Conservation (phyloP, 2,329 filamentous ascomycete species). For the Ceratocystis alfenasii region DNA sequence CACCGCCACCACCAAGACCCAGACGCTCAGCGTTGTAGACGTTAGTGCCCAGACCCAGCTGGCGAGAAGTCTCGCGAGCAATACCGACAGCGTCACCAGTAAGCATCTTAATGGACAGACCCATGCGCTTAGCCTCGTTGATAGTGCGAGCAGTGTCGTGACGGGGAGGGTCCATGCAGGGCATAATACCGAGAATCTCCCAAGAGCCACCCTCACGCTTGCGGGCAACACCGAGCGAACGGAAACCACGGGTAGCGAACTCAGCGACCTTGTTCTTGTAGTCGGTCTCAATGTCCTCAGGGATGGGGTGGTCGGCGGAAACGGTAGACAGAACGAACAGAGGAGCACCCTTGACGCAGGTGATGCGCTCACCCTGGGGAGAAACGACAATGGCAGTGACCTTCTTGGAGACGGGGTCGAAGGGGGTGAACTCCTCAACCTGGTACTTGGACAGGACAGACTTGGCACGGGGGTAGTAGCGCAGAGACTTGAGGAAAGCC, state of each 20-base stretch:
- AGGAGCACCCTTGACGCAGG: conserved; percentile 84
- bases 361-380: conserved; percentile 69
- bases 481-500: conserved; percentile 79
- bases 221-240: conserved; percentile 83
- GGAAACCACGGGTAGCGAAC: conserved; percentile 86
- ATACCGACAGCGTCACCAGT: conserved; percentile 91
- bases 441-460: conserved; percentile 69
- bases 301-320: conserved; percentile 70
- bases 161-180: conserved; percentile 81
- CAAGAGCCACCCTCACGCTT: conserved; percentile 71
- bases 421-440: conserved; percentile 73
- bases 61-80: conserved; percentile 79
- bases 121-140: conserved; percentile 76
- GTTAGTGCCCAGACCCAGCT: conserved; percentile 84
- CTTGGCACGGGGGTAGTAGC: conserved; percentile 74
- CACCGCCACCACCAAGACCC: conserved; percentile 76
- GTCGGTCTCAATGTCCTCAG: conserved; percentile 62
- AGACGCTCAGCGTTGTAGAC: conserved; percentile 89
- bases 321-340: conserved; percentile 79
- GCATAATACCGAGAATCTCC: conserved; percentile 93
- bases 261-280: conserved; percentile 91
- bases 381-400: conserved; percentile 74
- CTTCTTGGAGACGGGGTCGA: conserved; percentile 90
- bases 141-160: conserved; percentile 85
- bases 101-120: conserved; percentile 90